Evolutionary conservation across 164 flowering plant genomes (phyloP).

Genomic region (Kingdonia uniflora): DNA sequence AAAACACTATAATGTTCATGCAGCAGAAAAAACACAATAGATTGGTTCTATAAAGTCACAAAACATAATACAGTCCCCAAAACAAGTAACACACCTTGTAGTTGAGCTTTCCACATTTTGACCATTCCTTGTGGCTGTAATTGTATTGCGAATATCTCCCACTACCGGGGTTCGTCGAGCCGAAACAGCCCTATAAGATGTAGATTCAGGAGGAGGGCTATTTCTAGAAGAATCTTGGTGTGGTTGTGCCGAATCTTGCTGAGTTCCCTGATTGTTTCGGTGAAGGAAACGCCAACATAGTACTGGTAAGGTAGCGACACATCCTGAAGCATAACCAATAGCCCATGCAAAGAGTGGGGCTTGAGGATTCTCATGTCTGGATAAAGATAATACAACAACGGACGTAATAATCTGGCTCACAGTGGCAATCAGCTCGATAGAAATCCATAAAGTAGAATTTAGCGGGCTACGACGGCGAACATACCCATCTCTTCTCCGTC

Average conservation of each 20-base stretch:
- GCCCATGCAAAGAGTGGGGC: conserved; percentile 48
- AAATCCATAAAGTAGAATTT: conserved; percentile 77
- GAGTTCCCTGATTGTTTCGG: conserved; percentile 33
- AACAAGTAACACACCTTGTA: conserved; percentile 23
- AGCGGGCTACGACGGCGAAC: conserved; percentile 64
- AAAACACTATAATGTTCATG: no score
- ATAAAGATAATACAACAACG: conserved; percentile 29
- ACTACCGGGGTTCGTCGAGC: conserved; percentile 26
- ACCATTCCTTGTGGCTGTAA: conserved; percentile 17
- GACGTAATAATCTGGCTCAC: conserved; percentile 60
- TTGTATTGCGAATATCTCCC: conserved; percentile 14
- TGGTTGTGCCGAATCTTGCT: conserved; percentile 30
- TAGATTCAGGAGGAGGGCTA: conserved; percentile 24
- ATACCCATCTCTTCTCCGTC: conserved; percentile 48
- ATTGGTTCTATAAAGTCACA: no score
- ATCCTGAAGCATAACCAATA: conserved; percentile 49
- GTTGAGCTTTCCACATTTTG: conserved; percentile 13
- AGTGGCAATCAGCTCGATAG: conserved; percentile 54
- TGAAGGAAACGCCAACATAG: conserved; percentile 63
- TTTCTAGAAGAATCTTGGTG: conserved; percentile 29
- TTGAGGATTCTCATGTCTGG: conserved; percentile 40
- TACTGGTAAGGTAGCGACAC: conserved; percentile 49
- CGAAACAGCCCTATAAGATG: conserved; percentile 32
- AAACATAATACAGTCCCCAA: not conserved
- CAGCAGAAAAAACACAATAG: no score